Base-by-base conservation (phyloP, 1,139 yeast genomes). In the Nematodospora anomalae region DNA sequence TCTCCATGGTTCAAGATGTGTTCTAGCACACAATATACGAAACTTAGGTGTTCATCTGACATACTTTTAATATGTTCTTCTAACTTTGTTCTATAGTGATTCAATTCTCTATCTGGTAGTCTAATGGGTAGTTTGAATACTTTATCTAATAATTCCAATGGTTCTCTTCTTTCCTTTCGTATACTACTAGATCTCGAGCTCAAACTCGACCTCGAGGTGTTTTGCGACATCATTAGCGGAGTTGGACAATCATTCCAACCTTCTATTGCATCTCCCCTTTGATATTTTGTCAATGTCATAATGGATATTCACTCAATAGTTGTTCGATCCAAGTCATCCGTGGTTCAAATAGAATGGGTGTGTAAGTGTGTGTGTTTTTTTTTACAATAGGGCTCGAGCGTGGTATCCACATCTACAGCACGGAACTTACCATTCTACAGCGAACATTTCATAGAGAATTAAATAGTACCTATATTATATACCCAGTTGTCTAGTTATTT, bases 201-300 rank as follows among this genome's bases (percentile, higher is more conserved):
- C 22, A 33, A 21, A 13, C 15, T 22, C 22, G 28, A 11, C 16
- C 8, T 15, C n/a, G 32, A 33, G 24, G 10, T 28, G 13, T 38
- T 31, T n/a, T 34, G 13, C n/a, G 31, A 32, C 3, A 28, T 15
- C 24, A 30, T 29, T 4, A 33, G 2, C 4, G 41, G 40, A 5
- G 32, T 25, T 6, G 75, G 76, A 47, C 73, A 67, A 46, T 71
- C 76, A 42, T 71, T 71, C 76, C 76, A 71, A 6, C 76, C 75
- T 41, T 66, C 70, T 50, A 65, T 64, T 15, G 56, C 52, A 28
- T 57, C 71, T 3, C 74, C 74, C 38, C 66, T 44, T 46, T 68
- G 74, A 46, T 53, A 63, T 37, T 58, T 65, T 3, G 73, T 64
- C 25, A 64, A 49, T 18, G 66, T 57, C 65, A 60, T 62, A 4